Conservation (phyloP, 176 grass and related monocot genomes). For the Musa itinerans region DNA sequence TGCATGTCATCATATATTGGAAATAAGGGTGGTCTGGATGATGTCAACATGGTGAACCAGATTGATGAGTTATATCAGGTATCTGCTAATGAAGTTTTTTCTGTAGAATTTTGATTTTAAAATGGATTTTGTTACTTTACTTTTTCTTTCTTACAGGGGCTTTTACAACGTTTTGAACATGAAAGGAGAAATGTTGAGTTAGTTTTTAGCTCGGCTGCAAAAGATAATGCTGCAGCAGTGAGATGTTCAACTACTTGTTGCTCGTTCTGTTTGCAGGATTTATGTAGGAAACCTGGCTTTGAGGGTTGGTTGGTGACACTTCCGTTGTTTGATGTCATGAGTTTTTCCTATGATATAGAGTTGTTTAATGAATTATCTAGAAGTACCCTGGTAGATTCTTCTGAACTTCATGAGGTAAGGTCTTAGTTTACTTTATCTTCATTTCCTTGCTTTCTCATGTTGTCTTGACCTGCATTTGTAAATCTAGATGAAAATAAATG, state of each 20-base stretch:
- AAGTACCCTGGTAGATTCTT: conserved; percentile 35
- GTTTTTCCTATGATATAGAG: conserved; percentile 59
- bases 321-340: conserved; percentile 82
- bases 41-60: conserved; percentile 25
- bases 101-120: not conserved
- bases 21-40: conserved; percentile 40
- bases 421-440: conserved; percentile 8
- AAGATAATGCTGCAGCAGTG: conserved; percentile 11
- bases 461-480: not conserved
- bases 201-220: conserved; percentile 22
- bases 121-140: conserved; percentile 1
- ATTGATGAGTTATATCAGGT: conserved; percentile 78
- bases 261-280: conserved; percentile 38
- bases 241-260: conserved; percentile 44
- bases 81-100: conserved; percentile 15
- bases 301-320: conserved; percentile 50
- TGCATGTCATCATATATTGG: conserved; percentile 40
- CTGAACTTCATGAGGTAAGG: conserved; percentile 46
- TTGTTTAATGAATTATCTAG: conserved; percentile 54
- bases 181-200: conserved; percentile 47
- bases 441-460: conserved; percentile 11
- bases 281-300: conserved; percentile 38
- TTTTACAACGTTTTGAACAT: conserved; percentile 40
- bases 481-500: not conserved
- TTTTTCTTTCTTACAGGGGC: conserved; percentile 48